These are phyloP conservation scores for Penicillium rolfsii DNA, from an alignment of 2,329 filamentous ascomycete species.

Conservation along the genomic window DNA sequence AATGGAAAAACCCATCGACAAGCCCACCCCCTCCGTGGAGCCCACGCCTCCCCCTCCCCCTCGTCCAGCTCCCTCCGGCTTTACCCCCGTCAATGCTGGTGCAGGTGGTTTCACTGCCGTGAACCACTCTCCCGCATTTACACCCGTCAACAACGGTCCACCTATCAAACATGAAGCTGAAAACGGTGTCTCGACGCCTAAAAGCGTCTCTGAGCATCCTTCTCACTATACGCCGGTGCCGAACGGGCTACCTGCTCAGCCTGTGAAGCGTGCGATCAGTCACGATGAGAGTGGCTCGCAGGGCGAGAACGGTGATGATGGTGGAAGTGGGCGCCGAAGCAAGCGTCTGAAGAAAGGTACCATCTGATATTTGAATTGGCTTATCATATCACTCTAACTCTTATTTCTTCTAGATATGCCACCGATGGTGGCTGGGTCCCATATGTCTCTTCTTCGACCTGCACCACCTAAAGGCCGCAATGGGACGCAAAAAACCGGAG, in stretches of 20 bases:
- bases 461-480: constrained; percentile 64
- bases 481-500: constrained; percentile 60
- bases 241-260: constrained; percentile 57
- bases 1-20: constrained; percentile 38
- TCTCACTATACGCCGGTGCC: constrained; percentile 61
- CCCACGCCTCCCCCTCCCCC: constrained; percentile 41
- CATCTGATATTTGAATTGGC: constrained; percentile 19
- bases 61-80: constrained; percentile 53
- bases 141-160: constrained; percentile 45
- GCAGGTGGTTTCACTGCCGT: constrained; percentile 62
- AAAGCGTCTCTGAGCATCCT: constrained; percentile 65
- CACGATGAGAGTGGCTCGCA: constrained; percentile 56
- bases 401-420: constrained; percentile 48
- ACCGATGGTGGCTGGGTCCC: constrained; percentile 87
- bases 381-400: background rate
- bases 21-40: constrained; percentile 41
- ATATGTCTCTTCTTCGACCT: constrained; percentile 93
- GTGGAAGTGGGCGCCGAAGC: constrained; percentile 74
- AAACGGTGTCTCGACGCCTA: constrained; percentile 61
- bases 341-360: constrained; percentile 89
- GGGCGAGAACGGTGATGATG: constrained; percentile 59
- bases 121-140: constrained; percentile 54
- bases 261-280: constrained; percentile 78
- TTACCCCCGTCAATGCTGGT: constrained; percentile 71
- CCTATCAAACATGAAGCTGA: constrained; percentile 57